Conservation (phyloP, 805 yeast species). For the Priceomyces medius region DNA sequence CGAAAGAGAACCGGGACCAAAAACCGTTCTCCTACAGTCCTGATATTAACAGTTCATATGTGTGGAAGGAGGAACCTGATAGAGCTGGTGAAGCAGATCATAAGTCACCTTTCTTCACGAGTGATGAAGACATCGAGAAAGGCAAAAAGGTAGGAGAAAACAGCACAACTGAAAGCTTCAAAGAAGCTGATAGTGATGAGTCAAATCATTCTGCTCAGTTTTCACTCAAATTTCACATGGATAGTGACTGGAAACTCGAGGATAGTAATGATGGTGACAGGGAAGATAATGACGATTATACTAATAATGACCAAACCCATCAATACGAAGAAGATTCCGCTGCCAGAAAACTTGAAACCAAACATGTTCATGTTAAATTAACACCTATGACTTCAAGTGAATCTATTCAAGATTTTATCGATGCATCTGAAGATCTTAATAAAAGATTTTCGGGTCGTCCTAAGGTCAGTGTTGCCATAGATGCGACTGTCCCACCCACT, state of each 20-base stretch:
- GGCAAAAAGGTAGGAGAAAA: background rate
- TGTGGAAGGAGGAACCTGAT: background rate
- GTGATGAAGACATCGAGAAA: background rate
- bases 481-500: constrained; percentile 19
- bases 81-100: background rate
- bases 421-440: constrained; percentile 20
- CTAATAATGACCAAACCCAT: constrained; percentile 19
- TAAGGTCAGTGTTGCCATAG: constrained; percentile 15
- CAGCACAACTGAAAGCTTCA: background rate
- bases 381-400: constrained; percentile 14
- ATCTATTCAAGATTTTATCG: constrained; percentile 14
- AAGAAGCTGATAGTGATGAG: constrained; percentile 1
- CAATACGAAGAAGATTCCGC: background rate
- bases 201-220: constrained; percentile 15
- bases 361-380: constrained; percentile 7
- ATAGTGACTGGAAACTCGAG: constrained; percentile 37
- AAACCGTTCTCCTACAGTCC: background rate
- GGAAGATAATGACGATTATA: constrained; percentile 35
- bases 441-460: constrained; percentile 20
- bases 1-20: background rate
- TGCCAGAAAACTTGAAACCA: background rate
- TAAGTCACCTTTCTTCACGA: background rate
- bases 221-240: constrained; percentile 31
- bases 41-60: background rate
- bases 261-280: constrained; percentile 40